Evolutionary conservation across 768 basidiomycete genomes (phyloP), one percentile per base, ranked within the genome.

Genomic region (Fomitopsis pulvina): DNA sequence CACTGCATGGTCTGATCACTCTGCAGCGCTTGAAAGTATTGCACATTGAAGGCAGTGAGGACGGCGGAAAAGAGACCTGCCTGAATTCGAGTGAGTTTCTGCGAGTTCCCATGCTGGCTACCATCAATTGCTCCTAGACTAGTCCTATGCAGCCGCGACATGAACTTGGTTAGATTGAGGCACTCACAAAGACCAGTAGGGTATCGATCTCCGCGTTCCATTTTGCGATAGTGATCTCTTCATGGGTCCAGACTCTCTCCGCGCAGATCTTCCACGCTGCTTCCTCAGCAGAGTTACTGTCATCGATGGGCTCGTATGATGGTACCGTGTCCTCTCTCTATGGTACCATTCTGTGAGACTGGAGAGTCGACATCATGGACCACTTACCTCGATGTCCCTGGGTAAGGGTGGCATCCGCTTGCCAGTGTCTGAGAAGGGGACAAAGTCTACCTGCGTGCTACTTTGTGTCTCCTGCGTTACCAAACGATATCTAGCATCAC

Each of bases 61-160:
- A 45, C 52, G 4, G 52, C 50, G 5, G 56, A 57, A 48, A 57
- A 57, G 21, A 57, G 28, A 27, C 52, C 56, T 11, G 56, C 52
- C 52, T 57, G n/a, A 8, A 14, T 14, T 16, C 14, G 34, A n/a
- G n/a, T n/a, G n/a, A n/a, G n/a, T n/a, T n/a, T n/a, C n/a, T n/a
- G n/a, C n/a, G n/a, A n/a, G n/a, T n/a, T n/a, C n/a, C n/a, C n/a
- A n/a, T n/a, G n/a, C n/a, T n/a, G n/a, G n/a, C n/a, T 16, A 37
- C 29, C 14, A 30, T 30, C 14, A 18, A 37, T 26, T 18, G 25
- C 16, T 44, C 3, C 5, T 14, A 37, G 14, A 37, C n/a, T 6
- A 37, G 14, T 12, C 14, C 34, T 9, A 21, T 29, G 16, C 20
- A 11, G 26, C 18, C 45, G 24, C 27, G 22, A 43, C 14, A 44